Base-by-base conservation (phyloP, 306 rosid genomes). In the Glycyrrhiza uralensis region DNA sequence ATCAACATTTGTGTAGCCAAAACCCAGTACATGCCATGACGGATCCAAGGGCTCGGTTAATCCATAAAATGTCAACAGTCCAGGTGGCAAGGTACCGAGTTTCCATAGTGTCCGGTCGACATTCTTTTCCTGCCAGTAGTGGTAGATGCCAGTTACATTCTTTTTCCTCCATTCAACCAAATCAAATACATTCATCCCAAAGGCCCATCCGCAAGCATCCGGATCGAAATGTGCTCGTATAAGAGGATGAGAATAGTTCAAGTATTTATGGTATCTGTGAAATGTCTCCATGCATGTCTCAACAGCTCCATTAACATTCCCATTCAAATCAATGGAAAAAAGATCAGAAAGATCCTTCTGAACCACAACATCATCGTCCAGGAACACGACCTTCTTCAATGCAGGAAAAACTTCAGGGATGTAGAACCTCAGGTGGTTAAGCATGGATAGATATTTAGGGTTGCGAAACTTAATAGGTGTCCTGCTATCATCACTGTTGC, bases 221-320 rank as follows among this genome's bases (percentile, higher is more conserved):
- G 97, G 97, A 76, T 92, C 97, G 63, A 92, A 92, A 81, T 92
- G 97, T 2, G 88, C 14, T 4, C 85, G 81, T 39, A 92, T 89
- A 55, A 92, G 96, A 69, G 97, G 96, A 71, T 92, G 97, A 29
- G 97, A 87, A 80, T 87, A 92, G 58, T 92, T 92, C 81, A 92
- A 64, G 52, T 92, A 92, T 63, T 92, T 92, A 47, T 92, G 97
- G 83, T 89, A 92, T 81, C 97, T 84, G 52, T 89, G 97, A 83
- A 92, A 92, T 54, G 96, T 92, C 82, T 92, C 97, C 97, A 87
- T 92, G 89, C 97, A 92, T 36, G 97, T 92, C 82, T 92, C 97
- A 12, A 92, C 97, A 6, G 97, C 97, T 46, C 97, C 97, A 60
- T 92, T 92, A 35, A 89, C 97, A 56, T 89, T 92, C 13, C 82